Evolutionary conservation across 108 stramenopile species (phyloP).

Genomic region (Skeletonema grethae): DNA sequence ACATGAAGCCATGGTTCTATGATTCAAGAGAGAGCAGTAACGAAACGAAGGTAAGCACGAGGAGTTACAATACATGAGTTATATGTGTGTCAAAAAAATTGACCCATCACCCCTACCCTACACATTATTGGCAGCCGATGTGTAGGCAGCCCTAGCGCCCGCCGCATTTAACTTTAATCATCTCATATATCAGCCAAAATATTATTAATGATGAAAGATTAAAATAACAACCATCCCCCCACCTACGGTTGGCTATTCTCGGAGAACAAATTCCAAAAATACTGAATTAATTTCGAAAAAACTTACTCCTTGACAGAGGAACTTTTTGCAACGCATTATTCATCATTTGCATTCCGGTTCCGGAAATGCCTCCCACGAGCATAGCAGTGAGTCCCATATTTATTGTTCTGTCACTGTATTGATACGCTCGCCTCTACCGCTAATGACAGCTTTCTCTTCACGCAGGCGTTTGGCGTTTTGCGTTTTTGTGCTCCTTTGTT

Average conservation of each 20-base stretch:
- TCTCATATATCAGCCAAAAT: not conserved
- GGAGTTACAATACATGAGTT: not conserved
- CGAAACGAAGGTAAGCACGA: not conserved
- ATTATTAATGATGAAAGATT: not conserved
- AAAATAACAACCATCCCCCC: too few relatives aligned
- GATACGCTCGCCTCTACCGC: not conserved
- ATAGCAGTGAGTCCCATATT: slow-evolving; percentile 79
- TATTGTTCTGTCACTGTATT: not conserved
- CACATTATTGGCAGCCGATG: not conserved
- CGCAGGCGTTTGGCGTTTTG: too few relatives aligned
- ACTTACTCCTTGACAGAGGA: slow-evolving; percentile 74
- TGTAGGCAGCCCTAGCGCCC: too few relatives aligned
- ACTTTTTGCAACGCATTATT: slow-evolving; percentile 78
- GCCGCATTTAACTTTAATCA: not conserved
- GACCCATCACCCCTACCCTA: not conserved
- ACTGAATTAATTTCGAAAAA: slow-evolving; percentile 4
- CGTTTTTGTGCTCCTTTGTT: too few relatives aligned
- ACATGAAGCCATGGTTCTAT: slow-evolving; percentile 83
- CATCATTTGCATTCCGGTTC: slow-evolving; percentile 72
- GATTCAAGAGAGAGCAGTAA: not conserved
- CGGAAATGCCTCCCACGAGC: slow-evolving; percentile 67
- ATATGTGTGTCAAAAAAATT: not conserved
- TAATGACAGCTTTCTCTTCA: too few relatives aligned
- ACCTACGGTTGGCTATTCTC: too few relatives aligned
- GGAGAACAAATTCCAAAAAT: too few relatives aligned